Conservation (phyloP, 805 yeast species). For the Metschnikowia gruessii region DNA sequence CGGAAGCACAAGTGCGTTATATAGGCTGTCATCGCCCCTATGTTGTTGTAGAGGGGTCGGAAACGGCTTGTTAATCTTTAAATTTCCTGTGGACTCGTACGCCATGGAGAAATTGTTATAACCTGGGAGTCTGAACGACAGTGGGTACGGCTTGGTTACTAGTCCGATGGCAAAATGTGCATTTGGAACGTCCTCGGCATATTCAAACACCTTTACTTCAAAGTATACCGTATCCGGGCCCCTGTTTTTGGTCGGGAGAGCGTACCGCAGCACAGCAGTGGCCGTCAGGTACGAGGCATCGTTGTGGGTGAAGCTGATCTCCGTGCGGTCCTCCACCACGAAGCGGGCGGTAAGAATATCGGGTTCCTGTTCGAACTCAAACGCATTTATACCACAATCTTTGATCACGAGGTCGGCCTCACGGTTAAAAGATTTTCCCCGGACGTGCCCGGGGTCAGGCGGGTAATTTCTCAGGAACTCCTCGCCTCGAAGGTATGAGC, state of each 20-base stretch:
- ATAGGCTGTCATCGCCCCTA: conserved; percentile 37
- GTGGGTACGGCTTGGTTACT: conserved; percentile 70
- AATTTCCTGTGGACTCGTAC: conserved; percentile 69
- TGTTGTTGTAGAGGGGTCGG: conserved; percentile 46
- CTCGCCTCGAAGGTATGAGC: conserved; percentile 34
- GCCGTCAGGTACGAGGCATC: conserved; percentile 40
- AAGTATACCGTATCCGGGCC: conserved; percentile 52
- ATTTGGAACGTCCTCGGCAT: conserved; percentile 28
- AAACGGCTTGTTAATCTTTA: conserved; percentile 65
- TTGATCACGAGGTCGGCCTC: conserved; percentile 31
- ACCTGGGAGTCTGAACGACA: conserved; percentile 68
- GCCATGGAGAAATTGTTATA: conserved; percentile 65
- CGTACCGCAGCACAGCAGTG: conserved; percentile 38
- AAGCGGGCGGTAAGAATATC: conserved; percentile 32
- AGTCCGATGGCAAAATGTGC: conserved; percentile 64
- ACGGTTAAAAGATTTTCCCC: conserved; percentile 33
- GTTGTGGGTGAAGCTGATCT: conserved; percentile 35
- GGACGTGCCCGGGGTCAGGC: conserved; percentile 28
- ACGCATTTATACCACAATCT: conserved; percentile 40
- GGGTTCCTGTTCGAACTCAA: conserved; percentile 38
- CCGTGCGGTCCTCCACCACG: conserved; percentile 40
- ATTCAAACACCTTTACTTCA: conserved; percentile 48
- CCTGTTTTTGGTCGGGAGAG: conserved; percentile 40
- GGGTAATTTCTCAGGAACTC: conserved; percentile 33
- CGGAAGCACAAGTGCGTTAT: conserved; percentile 48